Conservation (phyloP, 2,329 filamentous ascomycete species). For the Zopfia rhizophila region DNA sequence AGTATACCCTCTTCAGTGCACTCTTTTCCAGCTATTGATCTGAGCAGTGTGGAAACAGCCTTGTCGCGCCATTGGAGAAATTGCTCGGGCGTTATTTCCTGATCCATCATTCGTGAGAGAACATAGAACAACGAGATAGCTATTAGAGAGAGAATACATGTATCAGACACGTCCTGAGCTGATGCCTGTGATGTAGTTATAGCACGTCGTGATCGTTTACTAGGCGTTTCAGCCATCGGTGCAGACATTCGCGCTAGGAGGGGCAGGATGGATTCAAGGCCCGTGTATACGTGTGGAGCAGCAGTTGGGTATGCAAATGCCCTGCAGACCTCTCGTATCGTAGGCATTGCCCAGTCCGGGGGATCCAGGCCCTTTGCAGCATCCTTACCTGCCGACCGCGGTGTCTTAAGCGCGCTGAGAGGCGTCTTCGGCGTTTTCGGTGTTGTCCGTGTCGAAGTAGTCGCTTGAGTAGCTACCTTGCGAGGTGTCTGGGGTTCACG, state of each 20-base stretch:
- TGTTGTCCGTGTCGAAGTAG: conserved; percentile 34
- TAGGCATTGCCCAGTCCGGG: conserved; percentile 72
- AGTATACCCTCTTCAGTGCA: conserved; percentile 57
- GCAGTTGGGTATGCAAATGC: conserved; percentile 70
- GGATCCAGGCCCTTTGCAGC: conserved; percentile 26
- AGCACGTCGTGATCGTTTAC: conserved; percentile 61
- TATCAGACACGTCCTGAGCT: conserved; percentile 26
- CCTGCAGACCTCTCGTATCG: conserved; percentile 73
- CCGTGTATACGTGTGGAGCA: conserved; percentile 78
- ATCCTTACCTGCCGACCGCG: conserved; percentile 27
- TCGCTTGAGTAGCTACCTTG: conserved; percentile 32
- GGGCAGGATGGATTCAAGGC: conserved; percentile 68
- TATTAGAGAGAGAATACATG: conserved; percentile 58
- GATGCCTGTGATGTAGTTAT: conserved; percentile 17
- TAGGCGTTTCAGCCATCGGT: conserved; percentile 47
- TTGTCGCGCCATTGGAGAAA: conserved; percentile 48
- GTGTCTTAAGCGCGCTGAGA: conserved; percentile 33
- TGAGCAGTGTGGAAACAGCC: conserved; percentile 62
- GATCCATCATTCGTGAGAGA: conserved; percentile 55
- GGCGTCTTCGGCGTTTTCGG: conserved; percentile 39
- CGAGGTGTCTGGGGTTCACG: conserved; percentile 46
- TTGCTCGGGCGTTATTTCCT: conserved; percentile 40
- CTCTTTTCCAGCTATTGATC: conserved; percentile 61
- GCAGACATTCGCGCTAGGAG: conserved; percentile 43
- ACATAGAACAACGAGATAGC: conserved; percentile 71